Conservation (phyloP, 2,329 filamentous ascomycete genomes). For the Claviceps africana region DNA sequence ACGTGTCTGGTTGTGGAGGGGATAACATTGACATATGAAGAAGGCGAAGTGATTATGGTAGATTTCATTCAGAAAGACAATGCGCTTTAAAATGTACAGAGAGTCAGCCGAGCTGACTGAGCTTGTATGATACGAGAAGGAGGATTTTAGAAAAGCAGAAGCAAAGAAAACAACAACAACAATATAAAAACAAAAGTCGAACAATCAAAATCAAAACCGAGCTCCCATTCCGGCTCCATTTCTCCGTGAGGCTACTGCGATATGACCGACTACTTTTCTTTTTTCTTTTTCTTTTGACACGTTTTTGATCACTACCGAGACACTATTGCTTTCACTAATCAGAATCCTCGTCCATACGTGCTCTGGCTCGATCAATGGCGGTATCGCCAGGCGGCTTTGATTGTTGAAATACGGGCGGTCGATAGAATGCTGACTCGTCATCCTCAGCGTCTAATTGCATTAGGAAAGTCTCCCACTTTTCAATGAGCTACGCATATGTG, state of each 20-base stretch:
- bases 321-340: slow-evolving; percentile 25
- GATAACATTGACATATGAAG: not conserved
- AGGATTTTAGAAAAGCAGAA: slow-evolving; percentile 1
- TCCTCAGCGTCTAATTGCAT: slow-evolving; percentile 93
- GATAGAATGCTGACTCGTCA: slow-evolving; percentile 56
- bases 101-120: slow-evolving; percentile 16
- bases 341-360: slow-evolving; percentile 42
- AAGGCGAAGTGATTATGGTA: not conserved
- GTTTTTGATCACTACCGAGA: not conserved
- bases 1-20: not conserved
- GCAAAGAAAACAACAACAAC: no score
- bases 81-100: slow-evolving; percentile 20
- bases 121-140: slow-evolving; percentile 22
- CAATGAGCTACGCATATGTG: slow-evolving; percentile 40
- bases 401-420: slow-evolving; percentile 41
- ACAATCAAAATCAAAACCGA: slow-evolving; percentile 5
- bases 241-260: slow-evolving; percentile 5
- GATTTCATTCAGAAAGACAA: slow-evolving; percentile 1
- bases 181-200: slow-evolving; percentile 8
- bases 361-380: slow-evolving; percentile 45
- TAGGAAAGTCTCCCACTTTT: slow-evolving; percentile 97
- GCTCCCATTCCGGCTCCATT: not conserved
- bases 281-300: not conserved
- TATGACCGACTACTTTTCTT: not conserved
- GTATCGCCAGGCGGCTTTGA: slow-evolving; percentile 40